Base-by-base conservation (phyloP, 2,329 filamentous ascomycete genomes). In the Coleophoma crateriformis region DNA sequence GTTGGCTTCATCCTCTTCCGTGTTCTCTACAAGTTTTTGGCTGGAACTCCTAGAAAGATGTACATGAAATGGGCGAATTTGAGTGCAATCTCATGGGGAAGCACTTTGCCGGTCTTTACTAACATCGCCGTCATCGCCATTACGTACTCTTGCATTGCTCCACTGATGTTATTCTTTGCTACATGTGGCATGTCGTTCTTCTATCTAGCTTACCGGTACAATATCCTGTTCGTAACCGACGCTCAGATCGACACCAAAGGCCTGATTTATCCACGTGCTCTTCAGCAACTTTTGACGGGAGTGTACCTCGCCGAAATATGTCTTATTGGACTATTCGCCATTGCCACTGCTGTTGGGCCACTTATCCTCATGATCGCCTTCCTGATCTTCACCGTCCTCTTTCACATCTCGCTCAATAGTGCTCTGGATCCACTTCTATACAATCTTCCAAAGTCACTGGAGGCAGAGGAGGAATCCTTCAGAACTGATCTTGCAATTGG, bases 181-280 rank as follows among this genome's bases (percentile, higher is more conserved):
- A 83, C 85, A 1, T 75, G 88, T 37, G 90, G 89, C 27, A 79
- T 96, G 51, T 81, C 77, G 19, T 73, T 94, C 39, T 91, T 96
- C 68, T 95, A 95, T 65, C 73, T 92, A 47, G 88, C 90, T 44
- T 96, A 90, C 75, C 82, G 88, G 15, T 96, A 97, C 76, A 95
- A 96, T 64, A 70, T 97, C 49, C 77, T 96, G 45, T 96, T 89
- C 67, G 90, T 96, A 34, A 86, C 84, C 46, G 88, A 95, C 64
- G 82, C 87, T 8, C 72, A 81, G 51, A 84, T 95, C 61, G 90
- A 96, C 64, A 95, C 88, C 35, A 89, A 95, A 63, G 91, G 92
- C 14, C 79, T 92, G 13, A 84, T 89, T 58, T 96, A 96, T 64
- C 86, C 89, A 1, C 85, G 85, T n/a, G 91, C 88, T 1, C 74